phyloP scores from a whole-genome alignment of 2,329 filamentous ascomycete species.

The Akanthomyces uredinophilus region DNA sequence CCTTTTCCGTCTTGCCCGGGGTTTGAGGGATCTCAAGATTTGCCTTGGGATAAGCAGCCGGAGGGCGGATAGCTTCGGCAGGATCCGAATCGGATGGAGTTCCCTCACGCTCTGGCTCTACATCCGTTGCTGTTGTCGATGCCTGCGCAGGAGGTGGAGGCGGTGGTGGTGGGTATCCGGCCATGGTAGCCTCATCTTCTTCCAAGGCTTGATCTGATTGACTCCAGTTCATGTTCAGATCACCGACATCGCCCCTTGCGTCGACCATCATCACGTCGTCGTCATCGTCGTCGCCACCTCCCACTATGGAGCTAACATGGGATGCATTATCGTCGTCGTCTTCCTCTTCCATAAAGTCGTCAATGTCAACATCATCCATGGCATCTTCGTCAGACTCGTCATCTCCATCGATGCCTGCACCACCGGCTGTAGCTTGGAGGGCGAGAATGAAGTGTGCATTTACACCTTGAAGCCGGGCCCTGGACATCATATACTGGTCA shows the following conservation, averaged over 20 bases:
- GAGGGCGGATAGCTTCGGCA: constrained; percentile 57
- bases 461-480: constrained; percentile 26
- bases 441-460: constrained; percentile 35
- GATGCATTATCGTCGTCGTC: constrained; percentile 33
- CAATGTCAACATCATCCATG: constrained; percentile 38
- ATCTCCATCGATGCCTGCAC: constrained; percentile 27
- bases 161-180: constrained; percentile 63
- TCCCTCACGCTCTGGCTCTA: constrained; percentile 49
- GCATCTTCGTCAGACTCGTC: constrained; percentile 28
- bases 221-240: constrained; percentile 47
- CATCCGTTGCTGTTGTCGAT: constrained; percentile 30
- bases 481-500: constrained; percentile 40
- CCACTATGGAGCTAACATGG: constrained; percentile 26
- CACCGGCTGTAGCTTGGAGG: constrained; percentile 30
- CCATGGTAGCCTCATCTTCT: constrained; percentile 70
- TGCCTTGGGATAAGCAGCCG: constrained; percentile 56
- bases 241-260: constrained; percentile 39
- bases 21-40: constrained; percentile 77
- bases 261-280: constrained; percentile 57
- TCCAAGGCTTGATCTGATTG: constrained; percentile 63
- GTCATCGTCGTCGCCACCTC: constrained; percentile 44
- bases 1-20: constrained; percentile 50
- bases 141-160: constrained; percentile 56
- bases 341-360: constrained; percentile 54
- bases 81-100: constrained; percentile 71